These are phyloP conservation scores for Eucalyptus curtisii DNA, from an alignment of 345 rosid genomes.

Conservation along the genomic window DNA sequence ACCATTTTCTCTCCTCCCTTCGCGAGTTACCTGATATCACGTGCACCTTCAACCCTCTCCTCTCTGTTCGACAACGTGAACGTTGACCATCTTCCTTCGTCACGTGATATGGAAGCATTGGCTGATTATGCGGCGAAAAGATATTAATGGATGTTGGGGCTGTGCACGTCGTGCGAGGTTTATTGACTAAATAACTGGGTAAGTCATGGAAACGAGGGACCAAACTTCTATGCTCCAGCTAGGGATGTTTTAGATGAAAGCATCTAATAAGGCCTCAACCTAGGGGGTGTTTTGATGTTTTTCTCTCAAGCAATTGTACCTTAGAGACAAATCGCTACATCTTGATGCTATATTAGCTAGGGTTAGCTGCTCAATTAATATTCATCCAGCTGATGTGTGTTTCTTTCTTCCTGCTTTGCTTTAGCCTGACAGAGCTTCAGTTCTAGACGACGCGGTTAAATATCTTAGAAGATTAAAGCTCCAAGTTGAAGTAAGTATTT, in stretches of 20 bases:
- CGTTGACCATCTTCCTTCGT: background rate
- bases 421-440: conserved; percentile 7
- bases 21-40: background rate
- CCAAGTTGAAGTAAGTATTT: conserved; percentile 1
- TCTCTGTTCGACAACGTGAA: background rate
- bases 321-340: background rate
- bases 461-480: background rate
- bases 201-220: background rate
- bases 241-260: background rate
- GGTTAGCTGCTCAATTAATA: background rate
- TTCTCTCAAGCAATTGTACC: background rate
- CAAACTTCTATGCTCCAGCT: background rate
- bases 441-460: conserved; percentile 1
- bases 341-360: background rate
- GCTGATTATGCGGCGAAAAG: background rate
- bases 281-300: background rate
- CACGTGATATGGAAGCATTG: background rate
- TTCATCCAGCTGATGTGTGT: background rate
- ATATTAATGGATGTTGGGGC: background rate
- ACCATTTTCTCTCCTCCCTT: background rate
- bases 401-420: background rate
- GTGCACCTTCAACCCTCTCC: background rate
- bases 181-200: background rate
- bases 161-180: background rate
- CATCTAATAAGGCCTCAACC: background rate